phyloP scores from a whole-genome alignment of 2,329 filamentous ascomycete genomes.

The Plenodomus biglobosus region DNA sequence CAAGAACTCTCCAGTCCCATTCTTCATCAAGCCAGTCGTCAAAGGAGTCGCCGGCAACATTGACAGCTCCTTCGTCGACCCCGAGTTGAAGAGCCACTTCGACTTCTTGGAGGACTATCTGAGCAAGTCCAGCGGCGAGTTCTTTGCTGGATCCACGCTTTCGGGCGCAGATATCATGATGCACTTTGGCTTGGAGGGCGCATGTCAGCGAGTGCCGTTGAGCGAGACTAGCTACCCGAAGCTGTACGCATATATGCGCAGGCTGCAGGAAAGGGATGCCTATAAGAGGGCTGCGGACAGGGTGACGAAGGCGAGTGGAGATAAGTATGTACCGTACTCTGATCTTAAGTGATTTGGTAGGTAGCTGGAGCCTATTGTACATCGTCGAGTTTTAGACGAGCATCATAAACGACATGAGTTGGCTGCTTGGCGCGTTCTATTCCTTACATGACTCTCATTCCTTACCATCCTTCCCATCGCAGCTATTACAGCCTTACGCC shows the following conservation, averaged over 20 bases:
- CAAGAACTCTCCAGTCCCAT: constrained; percentile 59
- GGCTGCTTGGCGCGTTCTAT: too few relatives aligned
- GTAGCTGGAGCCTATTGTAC: too few relatives aligned
- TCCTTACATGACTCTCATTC: neutral
- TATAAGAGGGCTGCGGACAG: constrained; percentile 54
- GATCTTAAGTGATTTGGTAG: constrained; percentile 17
- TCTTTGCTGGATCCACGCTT: constrained; percentile 52
- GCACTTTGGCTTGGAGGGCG: constrained; percentile 55
- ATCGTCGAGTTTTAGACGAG: too few relatives aligned
- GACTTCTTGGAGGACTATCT: constrained; percentile 56
- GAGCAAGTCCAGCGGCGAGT: constrained; percentile 51
- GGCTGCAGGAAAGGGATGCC: constrained; percentile 48
- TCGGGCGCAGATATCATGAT: constrained; percentile 58
- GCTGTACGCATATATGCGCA: constrained; percentile 50
- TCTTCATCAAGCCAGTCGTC: constrained; percentile 69
- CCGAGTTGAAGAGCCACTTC: constrained; percentile 53
- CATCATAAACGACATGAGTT: too few relatives aligned
- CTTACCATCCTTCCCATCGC: neutral
- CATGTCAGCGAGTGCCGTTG: constrained; percentile 39
- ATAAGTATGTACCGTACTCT: constrained; percentile 39
- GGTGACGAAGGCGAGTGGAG: constrained; percentile 49
- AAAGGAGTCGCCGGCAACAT: constrained; percentile 55
- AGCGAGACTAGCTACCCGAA: constrained; percentile 51
- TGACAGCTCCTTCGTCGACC: constrained; percentile 48
- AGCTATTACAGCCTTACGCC: constrained; percentile 1